These are phyloP conservation scores for Lachnellula subtilissima DNA, from an alignment of 2,329 filamentous ascomycete genomes.

Conservation along the genomic window DNA sequence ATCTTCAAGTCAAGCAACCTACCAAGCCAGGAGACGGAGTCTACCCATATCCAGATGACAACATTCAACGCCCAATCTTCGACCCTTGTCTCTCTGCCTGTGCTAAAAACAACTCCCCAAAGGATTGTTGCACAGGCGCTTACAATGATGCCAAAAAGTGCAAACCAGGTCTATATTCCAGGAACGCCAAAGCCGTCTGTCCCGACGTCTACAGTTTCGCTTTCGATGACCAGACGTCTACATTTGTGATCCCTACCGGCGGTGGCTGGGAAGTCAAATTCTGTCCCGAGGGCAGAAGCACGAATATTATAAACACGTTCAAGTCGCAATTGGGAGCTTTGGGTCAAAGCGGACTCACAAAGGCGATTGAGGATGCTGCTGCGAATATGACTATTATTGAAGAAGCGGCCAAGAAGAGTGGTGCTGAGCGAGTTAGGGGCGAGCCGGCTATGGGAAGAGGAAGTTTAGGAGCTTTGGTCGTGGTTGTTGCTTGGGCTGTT, in stretches of 20 bases:
- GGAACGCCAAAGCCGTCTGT: slow-evolving; percentile 67
- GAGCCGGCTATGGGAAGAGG: slow-evolving; percentile 7
- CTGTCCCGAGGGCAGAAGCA: slow-evolving; percentile 61
- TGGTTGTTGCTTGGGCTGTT: slow-evolving; percentile 26
- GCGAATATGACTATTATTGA: slow-evolving; percentile 33
- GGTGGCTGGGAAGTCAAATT: slow-evolving; percentile 76
- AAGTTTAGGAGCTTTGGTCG: slow-evolving; percentile 27
- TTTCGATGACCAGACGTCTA: slow-evolving; percentile 54
- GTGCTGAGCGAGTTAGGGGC: slow-evolving; percentile 10
- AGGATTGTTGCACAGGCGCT: slow-evolving; percentile 71
- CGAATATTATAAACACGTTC: slow-evolving; percentile 52
- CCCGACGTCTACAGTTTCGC: slow-evolving; percentile 82
- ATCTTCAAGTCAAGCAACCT: slow-evolving; percentile 64
- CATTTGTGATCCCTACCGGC: slow-evolving; percentile 59
- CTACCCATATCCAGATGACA: slow-evolving; percentile 76
- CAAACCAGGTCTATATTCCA: slow-evolving; percentile 63
- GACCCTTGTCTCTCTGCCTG: slow-evolving; percentile 76
- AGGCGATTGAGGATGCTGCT: slow-evolving; percentile 31
- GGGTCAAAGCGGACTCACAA: slow-evolving; percentile 39
- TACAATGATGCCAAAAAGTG: slow-evolving; percentile 62
- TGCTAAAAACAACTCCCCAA: slow-evolving; percentile 58
- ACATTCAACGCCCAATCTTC: slow-evolving; percentile 65
- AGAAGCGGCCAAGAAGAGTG: slow-evolving; percentile 12
- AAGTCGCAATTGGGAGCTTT: slow-evolving; percentile 45
- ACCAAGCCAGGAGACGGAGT: slow-evolving; percentile 68